Conservation (phyloP, 2,329 filamentous ascomycete genomes). For the Trichothecium sympodiale region DNA sequence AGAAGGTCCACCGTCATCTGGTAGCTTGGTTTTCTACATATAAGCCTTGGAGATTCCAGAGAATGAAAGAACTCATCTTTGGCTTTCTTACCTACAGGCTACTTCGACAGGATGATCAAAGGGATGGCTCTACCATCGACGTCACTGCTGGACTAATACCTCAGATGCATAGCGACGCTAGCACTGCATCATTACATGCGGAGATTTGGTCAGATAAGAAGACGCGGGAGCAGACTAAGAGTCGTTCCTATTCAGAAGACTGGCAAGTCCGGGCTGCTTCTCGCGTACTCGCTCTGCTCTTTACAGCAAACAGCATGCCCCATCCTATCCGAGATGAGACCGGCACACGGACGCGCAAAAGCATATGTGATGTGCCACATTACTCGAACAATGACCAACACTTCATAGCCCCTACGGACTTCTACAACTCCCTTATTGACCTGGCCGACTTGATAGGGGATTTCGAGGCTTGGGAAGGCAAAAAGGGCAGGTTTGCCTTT, state of each 20-base stretch:
- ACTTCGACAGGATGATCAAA: constrained; percentile 58
- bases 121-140: constrained; percentile 50
- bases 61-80: constrained; percentile 64
- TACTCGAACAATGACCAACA: constrained; percentile 36
- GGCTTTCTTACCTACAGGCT: constrained; percentile 76
- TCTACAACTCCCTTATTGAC: constrained; percentile 80
- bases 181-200: constrained; percentile 63
- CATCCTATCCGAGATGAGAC: constrained; percentile 23
- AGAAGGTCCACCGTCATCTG: constrained; percentile 65
- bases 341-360: constrained; percentile 16
- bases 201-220: constrained; percentile 51
- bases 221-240: constrained; percentile 42
- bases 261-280: constrained; percentile 83
- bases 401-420: constrained; percentile 68
- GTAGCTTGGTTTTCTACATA: constrained; percentile 69
- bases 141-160: constrained; percentile 60
- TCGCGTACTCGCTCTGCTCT: constrained; percentile 68
- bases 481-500: constrained; percentile 66
- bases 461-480: constrained; percentile 79
- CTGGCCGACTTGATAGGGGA: constrained; percentile 77
- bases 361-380: no score
- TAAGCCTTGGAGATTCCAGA: constrained; percentile 55
- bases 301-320: constrained; percentile 62
- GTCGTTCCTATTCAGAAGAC: constrained; percentile 61
- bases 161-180: constrained; percentile 54